These are phyloP conservation scores for Ambrosia artemisiifolia DNA, from an alignment of 129 eudicot species.

Conservation along the genomic window DNA sequence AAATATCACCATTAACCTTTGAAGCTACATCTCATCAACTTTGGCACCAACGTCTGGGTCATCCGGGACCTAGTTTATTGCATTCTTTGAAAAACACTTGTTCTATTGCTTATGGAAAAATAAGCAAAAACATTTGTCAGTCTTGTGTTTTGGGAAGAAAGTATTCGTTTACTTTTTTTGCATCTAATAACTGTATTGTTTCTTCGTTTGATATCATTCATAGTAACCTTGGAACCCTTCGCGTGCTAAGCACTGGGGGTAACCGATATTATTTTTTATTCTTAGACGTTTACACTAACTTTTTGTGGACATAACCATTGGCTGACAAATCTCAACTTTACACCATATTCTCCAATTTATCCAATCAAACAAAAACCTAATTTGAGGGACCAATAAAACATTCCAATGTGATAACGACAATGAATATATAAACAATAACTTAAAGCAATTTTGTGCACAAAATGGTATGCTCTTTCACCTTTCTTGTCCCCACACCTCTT, in stretches of 20 bases:
- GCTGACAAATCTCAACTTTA: too few relatives aligned
- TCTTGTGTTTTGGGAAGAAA: too few relatives aligned
- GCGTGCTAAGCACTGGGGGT: too few relatives aligned
- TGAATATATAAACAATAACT: neutral
- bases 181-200: neutral
- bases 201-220: too few relatives aligned
- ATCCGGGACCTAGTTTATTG: neutral
- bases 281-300: neutral
- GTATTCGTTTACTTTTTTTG: neutral
- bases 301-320: neutral
- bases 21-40: neutral
- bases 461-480: neutral
- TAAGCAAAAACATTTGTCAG: neutral
- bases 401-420: neutral
- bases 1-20: neutral
- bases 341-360: too few relatives aligned
- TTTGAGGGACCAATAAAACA: neutral
- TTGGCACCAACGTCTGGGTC: neutral
- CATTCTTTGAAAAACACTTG: neutral
- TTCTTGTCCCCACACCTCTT: too few relatives aligned
- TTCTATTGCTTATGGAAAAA: neutral
- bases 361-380: too few relatives aligned
- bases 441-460: neutral
- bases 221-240: too few relatives aligned
- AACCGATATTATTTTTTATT: neutral